A percentile compares a stretch with the other conserved stretches of the same genome.
phyloP scores from a whole-genome alignment of 164 flowering plant species.

The Taxillus chinensis region DNA sequence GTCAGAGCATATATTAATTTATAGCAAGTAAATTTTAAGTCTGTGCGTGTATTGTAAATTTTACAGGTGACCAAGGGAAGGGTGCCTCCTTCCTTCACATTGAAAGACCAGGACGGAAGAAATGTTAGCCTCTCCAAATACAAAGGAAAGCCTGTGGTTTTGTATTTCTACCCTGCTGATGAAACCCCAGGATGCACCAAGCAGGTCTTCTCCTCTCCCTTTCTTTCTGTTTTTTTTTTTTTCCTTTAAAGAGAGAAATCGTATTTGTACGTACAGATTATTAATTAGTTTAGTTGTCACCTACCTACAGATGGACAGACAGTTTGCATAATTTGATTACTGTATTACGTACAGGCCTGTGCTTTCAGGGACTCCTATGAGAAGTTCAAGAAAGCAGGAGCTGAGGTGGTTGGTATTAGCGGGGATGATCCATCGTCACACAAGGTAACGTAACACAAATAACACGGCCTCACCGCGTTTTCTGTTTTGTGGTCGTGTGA shows the following conservation, averaged over 20 bases:
- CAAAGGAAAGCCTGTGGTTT: slow-evolving; percentile 90
- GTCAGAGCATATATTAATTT: background rate
- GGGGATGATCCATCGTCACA: slow-evolving; percentile 80
- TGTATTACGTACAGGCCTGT: slow-evolving; percentile 50
- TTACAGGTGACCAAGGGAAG: slow-evolving; percentile 60
- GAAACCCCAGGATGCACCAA: slow-evolving; percentile 98
- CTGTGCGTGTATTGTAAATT: background rate
- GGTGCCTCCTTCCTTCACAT: slow-evolving; percentile 58
- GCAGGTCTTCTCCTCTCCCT: slow-evolving; percentile 41
- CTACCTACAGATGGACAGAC: no score
- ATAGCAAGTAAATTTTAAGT: background rate
- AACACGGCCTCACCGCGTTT: no score
- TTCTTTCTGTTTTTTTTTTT: background rate
- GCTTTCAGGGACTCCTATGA: slow-evolving; percentile 98
- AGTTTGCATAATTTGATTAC: background rate
- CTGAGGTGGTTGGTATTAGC: slow-evolving; percentile 90
- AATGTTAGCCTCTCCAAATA: slow-evolving; percentile 64
- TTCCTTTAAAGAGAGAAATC: no score
- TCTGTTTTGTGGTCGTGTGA: no score
- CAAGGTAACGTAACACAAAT: slow-evolving; percentile 61
- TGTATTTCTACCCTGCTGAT: slow-evolving; percentile 95
- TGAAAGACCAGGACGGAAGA: slow-evolving; percentile 91
- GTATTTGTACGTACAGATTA: no score
- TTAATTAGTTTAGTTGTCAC: no score
- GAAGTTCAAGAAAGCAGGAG: slow-evolving; percentile 97